A percentile compares a stretch with the other conserved stretches of the same genome.
phyloP scores from a whole-genome alignment of 2,329 filamentous ascomycete species.

The Colletotrichum spinosum region DNA sequence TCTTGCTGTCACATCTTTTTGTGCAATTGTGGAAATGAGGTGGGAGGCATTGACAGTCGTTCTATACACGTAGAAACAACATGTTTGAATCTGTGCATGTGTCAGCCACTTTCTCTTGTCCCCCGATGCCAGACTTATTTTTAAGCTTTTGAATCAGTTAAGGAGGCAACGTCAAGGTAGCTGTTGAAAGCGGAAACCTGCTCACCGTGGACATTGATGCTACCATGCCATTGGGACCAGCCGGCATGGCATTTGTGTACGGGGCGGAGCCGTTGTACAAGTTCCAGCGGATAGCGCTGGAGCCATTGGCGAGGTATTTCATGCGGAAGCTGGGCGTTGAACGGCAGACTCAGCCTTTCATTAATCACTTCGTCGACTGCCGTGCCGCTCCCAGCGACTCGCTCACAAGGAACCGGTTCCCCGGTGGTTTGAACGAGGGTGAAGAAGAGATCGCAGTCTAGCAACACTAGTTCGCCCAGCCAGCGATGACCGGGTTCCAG shows the following conservation, averaged over 20 bases:
- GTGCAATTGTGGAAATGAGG: conserved; percentile 5
- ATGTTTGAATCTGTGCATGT: not conserved
- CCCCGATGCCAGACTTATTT: too few relatives aligned
- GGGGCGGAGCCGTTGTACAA: not conserved
- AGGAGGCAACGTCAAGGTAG: too few relatives aligned
- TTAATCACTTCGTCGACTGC: conserved; percentile 1
- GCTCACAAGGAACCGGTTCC: conserved; percentile 4
- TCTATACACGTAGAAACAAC: not conserved
- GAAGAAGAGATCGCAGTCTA: conserved; percentile 17
- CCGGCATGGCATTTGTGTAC: not conserved
- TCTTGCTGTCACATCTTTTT: conserved; percentile 8
- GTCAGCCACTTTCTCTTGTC: not conserved
- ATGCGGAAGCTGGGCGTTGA: conserved; percentile 9
- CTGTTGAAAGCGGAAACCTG: too few relatives aligned
- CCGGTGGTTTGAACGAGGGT: conserved; percentile 3
- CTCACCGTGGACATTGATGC: conserved; percentile 4
- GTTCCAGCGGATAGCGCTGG: conserved; percentile 13
- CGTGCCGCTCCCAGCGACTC: conserved; percentile 15
- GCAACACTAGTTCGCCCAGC: not conserved
- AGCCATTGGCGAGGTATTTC: not conserved
- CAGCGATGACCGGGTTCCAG: conserved; percentile 11
- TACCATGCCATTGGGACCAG: conserved; percentile 26
- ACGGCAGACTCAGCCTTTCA: conserved; percentile 2
- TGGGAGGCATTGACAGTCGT: not conserved
- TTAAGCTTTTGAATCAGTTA: too few relatives aligned